phyloP scores from a whole-genome alignment of 805 yeast genomes.

The Metschnikowia henanensis region DNA sequence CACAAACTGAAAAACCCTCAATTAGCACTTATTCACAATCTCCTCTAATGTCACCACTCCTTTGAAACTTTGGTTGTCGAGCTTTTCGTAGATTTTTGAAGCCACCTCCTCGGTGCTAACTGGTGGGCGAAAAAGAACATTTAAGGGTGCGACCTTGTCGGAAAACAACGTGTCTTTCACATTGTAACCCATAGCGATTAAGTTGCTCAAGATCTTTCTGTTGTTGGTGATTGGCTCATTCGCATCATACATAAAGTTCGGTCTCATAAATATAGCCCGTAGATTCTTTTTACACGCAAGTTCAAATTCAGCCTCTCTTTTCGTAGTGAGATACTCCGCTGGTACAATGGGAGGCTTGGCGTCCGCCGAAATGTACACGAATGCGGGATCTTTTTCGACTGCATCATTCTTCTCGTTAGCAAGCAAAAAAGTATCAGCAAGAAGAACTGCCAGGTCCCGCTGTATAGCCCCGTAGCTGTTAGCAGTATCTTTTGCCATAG shows the following conservation, averaged over 20 bases:
- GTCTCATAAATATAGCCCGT: constrained; percentile 68
- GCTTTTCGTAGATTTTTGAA: constrained; percentile 50
- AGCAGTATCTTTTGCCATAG: constrained; percentile 50
- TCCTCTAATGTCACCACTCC: constrained; percentile 65
- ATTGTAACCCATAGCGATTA: constrained; percentile 42
- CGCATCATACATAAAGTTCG: constrained; percentile 81
- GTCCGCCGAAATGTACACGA: constrained; percentile 84
- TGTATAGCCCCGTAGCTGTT: constrained; percentile 64
- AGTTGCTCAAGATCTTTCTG: constrained; percentile 43
- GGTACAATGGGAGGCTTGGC: constrained; percentile 64
- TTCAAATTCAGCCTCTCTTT: constrained; percentile 73
- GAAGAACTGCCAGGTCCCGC: constrained; percentile 61
- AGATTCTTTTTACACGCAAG: constrained; percentile 45
- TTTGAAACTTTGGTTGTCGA: constrained; percentile 47
- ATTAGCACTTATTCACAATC: constrained; percentile 4
- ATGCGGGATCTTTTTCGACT: constrained; percentile 30
- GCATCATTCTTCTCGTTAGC: constrained; percentile 1
- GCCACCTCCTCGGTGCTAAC: constrained; percentile 73
- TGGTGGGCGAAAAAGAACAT: constrained; percentile 55
- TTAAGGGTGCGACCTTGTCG: constrained; percentile 26
- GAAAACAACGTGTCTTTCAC: constrained; percentile 46
- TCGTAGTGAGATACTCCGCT: constrained; percentile 68
- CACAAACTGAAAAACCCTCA: too few species aligned
- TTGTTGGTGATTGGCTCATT: constrained; percentile 25
- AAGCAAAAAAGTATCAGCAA: constrained; percentile 56